Evolutionary conservation across 2,329 filamentous ascomycete genomes (phyloP).

Genomic region (Phialophora expanda): DNA sequence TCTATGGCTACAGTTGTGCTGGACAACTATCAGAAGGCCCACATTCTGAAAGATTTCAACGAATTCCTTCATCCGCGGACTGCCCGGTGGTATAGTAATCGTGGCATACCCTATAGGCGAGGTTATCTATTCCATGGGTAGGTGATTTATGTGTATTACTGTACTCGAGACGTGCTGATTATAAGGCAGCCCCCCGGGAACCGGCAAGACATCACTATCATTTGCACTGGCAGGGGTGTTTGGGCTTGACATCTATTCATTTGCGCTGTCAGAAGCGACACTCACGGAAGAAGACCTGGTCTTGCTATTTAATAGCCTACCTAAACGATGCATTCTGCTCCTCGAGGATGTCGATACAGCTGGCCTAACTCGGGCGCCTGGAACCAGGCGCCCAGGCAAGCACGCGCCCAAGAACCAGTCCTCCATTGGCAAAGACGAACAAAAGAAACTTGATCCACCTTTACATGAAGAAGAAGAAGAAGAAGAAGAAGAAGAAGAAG

Average conservation of each 20-base stretch:
- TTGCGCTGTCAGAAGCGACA: slow-evolving; percentile 64
- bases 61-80: slow-evolving; percentile 63
- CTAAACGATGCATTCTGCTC: slow-evolving; percentile 68
- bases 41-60: slow-evolving; percentile 73
- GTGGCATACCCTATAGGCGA: slow-evolving; percentile 72
- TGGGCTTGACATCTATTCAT: slow-evolving; percentile 69
- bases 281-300: slow-evolving; percentile 68
- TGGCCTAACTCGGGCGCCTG: slow-evolving; percentile 49
- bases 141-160: background rate
- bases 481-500: slow-evolving; percentile 2
- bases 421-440: background rate
- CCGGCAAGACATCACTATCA: slow-evolving; percentile 73
- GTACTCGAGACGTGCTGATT: background rate
- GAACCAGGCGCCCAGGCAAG: background rate
- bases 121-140: slow-evolving; percentile 74
- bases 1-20: slow-evolving; percentile 78
- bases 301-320: slow-evolving; percentile 64
- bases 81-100: slow-evolving; percentile 37
- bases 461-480: background rate
- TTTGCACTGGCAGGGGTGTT: slow-evolving; percentile 71
- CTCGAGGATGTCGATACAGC: slow-evolving; percentile 73
- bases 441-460: background rate
- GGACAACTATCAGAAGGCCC: slow-evolving; percentile 68
- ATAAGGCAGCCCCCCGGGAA: slow-evolving; percentile 65
- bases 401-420: background rate